These are phyloP conservation scores for Arthrobotrys musiformis DNA, from an alignment of 2,329 filamentous ascomycete species.

Conservation along the genomic window DNA sequence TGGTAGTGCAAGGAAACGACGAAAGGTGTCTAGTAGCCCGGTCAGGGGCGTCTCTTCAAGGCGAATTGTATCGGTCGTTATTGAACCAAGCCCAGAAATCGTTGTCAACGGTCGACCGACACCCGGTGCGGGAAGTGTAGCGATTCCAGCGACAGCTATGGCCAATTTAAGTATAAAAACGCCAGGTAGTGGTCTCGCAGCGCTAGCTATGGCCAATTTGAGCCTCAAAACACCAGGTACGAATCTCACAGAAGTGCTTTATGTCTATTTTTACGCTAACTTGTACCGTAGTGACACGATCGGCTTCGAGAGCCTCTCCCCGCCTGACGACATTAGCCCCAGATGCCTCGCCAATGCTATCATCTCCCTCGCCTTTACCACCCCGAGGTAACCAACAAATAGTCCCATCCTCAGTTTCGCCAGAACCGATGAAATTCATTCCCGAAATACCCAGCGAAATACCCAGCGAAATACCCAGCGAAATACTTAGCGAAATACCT, in stretches of 20 bases:
- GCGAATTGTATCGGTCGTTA: slow-evolving; percentile 21
- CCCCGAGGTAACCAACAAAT: slow-evolving; percentile 21
- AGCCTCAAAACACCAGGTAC: slow-evolving; percentile 37
- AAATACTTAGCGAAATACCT: slow-evolving; percentile 27
- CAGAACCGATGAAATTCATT: slow-evolving; percentile 21
- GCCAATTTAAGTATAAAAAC: slow-evolving; percentile 8
- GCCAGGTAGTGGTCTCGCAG: slow-evolving; percentile 18
- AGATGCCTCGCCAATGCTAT: slow-evolving; percentile 27
- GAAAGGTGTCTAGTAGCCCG: slow-evolving; percentile 30
- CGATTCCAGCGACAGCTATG: not conserved
- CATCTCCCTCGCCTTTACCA: slow-evolving; percentile 43
- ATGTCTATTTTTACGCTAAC: not conserved
- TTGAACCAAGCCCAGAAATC: slow-evolving; percentile 22
- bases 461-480: too few species aligned
- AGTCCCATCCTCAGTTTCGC: slow-evolving; percentile 40
- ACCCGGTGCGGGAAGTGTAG: slow-evolving; percentile 10
- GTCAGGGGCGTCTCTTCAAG: slow-evolving; percentile 22
- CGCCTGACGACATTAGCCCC: slow-evolving; percentile 19
- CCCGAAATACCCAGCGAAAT: slow-evolving; percentile 2
- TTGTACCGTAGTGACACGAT: slow-evolving; percentile 20
- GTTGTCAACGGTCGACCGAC: slow-evolving; percentile 14
- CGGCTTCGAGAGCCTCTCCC: slow-evolving; percentile 23
- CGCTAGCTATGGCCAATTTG: not conserved
- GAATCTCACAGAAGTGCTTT: not conserved
- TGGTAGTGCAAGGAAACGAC: slow-evolving; percentile 39